Base-by-base conservation (phyloP, 1,284 basidiomycete genomes). In the Cryptococcus jaspeensis region DNA sequence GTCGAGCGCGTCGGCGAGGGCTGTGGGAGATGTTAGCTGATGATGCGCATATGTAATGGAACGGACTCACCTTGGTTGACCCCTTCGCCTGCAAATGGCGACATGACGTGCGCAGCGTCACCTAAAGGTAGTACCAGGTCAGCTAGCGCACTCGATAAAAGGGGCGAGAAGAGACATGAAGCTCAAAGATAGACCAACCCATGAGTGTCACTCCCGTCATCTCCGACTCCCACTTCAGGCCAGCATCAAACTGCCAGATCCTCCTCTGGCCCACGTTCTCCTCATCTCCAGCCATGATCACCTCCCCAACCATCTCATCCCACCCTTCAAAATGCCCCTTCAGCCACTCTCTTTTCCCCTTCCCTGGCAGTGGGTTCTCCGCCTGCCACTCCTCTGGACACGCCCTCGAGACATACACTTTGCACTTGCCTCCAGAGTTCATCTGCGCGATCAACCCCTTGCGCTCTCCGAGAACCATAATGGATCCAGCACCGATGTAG, bases 51-150 rank as follows among this genome's bases (percentile, higher is more conserved):
- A n/a, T 36, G 13, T 8, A 52, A 42, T 6, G 52, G 9, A 32
- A 28, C 18, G 18, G 43, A 56, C 55, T 53, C 23, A 62, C 66
- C 66, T 56, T 66, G 69, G 53, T 82, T 82, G 15, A 79, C 81
- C 1, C 81, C 81, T 16, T 79, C 79, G 1, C 81, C 80, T 0
- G 76, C 75, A 56, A 77, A 81, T 5, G 79, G 80, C 8, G 78
- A 73, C 80, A 82, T 82, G 18, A 81, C 63, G 59, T 83, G 81
- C 8, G 81, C 81, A 5, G 81, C 80, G 59, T 82, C 81, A 2
- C 81, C 81, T 16, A 79, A 13, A 44, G 23, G n/a, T n/a, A n/a
- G 20, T 7, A 18, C 3, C 52, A 15, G n/a, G 79, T 54, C 22
- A 71, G 71, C 48, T n/a, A 38, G 47, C 7, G 54, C 37, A 28